Conservation (phyloP, 768 basidiomycete species). For the Leccinellum luteum region DNA sequence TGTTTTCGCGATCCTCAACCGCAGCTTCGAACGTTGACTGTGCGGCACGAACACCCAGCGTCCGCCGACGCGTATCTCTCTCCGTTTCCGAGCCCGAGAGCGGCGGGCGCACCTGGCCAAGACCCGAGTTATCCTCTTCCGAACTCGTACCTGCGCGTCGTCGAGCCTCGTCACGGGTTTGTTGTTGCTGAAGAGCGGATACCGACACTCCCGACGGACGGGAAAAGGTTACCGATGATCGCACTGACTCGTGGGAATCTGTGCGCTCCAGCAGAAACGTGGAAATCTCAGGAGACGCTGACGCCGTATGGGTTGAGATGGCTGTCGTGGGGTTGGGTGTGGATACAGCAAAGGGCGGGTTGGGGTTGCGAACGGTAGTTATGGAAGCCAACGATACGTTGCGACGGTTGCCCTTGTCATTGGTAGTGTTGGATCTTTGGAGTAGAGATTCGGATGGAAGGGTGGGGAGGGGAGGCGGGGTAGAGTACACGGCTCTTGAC, state of each 20-base stretch:
- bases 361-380: conserved; percentile 43
- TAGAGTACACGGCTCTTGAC: conserved; percentile 45
- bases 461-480: conserved; percentile 57
- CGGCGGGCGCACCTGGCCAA: conserved; percentile 28
- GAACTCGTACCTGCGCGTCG: conserved; percentile 32
- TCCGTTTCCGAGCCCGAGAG: conserved; percentile 52
- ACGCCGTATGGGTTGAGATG: conserved; percentile 62
- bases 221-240: conserved; percentile 61
- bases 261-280: conserved; percentile 38
- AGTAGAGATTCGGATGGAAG: conserved; percentile 56
- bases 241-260: conserved; percentile 45
- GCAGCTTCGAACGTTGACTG: conserved; percentile 46
- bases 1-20: conserved; percentile 24
- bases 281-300: conserved; percentile 39
- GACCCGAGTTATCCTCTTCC: conserved; percentile 22
- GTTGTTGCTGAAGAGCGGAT: conserved; percentile 54
- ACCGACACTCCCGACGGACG: conserved; percentile 56
- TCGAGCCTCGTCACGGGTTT: conserved; percentile 36
- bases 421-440: conserved; percentile 18
- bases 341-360: conserved; percentile 45
- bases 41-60: conserved; percentile 37
- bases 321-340: conserved; percentile 65
- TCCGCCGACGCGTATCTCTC: conserved; percentile 40
- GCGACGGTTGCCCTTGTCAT: conserved; percentile 33
- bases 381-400: conserved; percentile 45